Percentiles rank a stretch among this genome's conserved stretches.
phyloP scores from a whole-genome alignment of 2,329 filamentous ascomycete species.

The Salinomyces thailandicus region DNA sequence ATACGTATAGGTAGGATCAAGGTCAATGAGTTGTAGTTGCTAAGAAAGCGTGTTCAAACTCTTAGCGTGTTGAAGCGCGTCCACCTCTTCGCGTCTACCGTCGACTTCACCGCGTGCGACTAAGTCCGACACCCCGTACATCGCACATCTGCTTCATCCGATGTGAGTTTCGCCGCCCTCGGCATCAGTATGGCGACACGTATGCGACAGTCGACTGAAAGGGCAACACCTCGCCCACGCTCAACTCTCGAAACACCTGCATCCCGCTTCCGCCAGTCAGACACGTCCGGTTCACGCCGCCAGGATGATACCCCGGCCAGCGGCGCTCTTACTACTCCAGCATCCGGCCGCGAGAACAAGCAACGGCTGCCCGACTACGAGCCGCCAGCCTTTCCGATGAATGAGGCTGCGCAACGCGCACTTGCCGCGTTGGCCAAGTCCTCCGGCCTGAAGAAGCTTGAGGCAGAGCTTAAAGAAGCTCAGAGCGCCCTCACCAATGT shows the following conservation, averaged over 20 bases:
- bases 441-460: slow-evolving; percentile 35
- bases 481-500: slow-evolving; percentile 37
- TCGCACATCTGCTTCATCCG: no score
- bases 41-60: no score
- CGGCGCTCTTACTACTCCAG: not conserved
- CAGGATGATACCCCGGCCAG: slow-evolving; percentile 1
- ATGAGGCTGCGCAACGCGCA: slow-evolving; percentile 33
- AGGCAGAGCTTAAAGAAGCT: slow-evolving; percentile 39
- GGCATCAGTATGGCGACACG: slow-evolving; percentile 67
- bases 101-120: no score
- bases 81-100: no score
- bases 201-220: slow-evolving; percentile 29
- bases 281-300: no score
- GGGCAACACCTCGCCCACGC: not conserved
- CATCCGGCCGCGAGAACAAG: not conserved
- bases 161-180: no score
- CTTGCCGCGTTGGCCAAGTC: slow-evolving; percentile 37
- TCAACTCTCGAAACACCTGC: not conserved
- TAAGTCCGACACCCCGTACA: no score
- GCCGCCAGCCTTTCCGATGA: slow-evolving; percentile 43
- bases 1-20: no score
- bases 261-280: slow-evolving; percentile 1
- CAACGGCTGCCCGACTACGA: slow-evolving; percentile 41
- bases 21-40: no score
- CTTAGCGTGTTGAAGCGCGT: no score